Base-by-base conservation (phyloP, 2,329 filamentous ascomycete genomes). In the Sporothrix pseudoabietina region DNA sequence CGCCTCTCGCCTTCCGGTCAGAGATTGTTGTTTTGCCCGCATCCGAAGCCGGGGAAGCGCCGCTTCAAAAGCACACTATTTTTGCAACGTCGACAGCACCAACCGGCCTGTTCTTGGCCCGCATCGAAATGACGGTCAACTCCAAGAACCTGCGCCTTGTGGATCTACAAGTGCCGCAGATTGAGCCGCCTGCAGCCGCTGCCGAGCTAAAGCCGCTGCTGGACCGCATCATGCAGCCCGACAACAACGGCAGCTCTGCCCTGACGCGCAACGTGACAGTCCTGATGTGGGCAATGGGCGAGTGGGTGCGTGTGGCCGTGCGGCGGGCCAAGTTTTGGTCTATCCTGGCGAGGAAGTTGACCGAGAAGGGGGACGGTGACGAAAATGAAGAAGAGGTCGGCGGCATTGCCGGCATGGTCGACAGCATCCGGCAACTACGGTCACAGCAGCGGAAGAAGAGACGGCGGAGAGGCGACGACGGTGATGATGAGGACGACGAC, bases 221-320 rank as follows among this genome's bases (percentile, higher is more conserved):
- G 3, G 80, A 85, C 0, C 82, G 80, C 68, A 77, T 88, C 5
- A 69, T 10, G 74, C 57, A 69, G 12, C 9, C 14, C 16, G 41
- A 32, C 16, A 81, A 75, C 66, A 69, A 54, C 3, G 35, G 54
- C 52, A 70, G 70, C 30, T 59, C 84, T n/a, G 83, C 83, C 0
- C 81, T 88, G 75, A 82, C 83, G 8, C 83, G 84, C 49, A 91
- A 93, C 74, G 80, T 92, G 0, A 85, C 85, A 26, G 84, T 90
- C 6, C 77, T 91, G 0, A 85, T 86, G 4, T 93, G 90, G 89
- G 90, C 89, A 0, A 89, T 93, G 84, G 86, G 86, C 14, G 89
- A 91, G 69, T 93, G 91, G 88, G 85, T 89, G 75, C 87, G 89
- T 2, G 80, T 90, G 1, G 88, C 90, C 0, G 81, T 85, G 9